Percentiles rank a stretch among this genome's conserved stretches.
Conservation (phyloP, 1,284 basidiomycete species). For the Neonothopanus nambi region DNA sequence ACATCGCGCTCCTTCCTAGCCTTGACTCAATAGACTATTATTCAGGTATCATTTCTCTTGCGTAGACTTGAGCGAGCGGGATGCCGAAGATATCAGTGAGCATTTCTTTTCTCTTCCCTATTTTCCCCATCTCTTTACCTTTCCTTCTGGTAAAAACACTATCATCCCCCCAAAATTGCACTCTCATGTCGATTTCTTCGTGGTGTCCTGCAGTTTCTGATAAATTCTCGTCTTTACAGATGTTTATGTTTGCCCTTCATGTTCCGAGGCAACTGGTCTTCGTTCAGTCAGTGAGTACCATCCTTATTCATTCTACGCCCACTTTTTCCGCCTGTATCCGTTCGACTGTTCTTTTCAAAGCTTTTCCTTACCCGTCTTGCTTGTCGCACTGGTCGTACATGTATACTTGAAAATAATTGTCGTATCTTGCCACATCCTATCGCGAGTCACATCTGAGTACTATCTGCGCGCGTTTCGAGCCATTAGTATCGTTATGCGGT, state of each 20-base stretch:
- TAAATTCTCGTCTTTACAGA: conserved; percentile 38
- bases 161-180: no score
- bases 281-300: conserved; percentile 81
- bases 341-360: background rate
- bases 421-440: conserved; percentile 2
- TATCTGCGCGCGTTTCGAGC: background rate
- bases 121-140: background rate
- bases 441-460: conserved; percentile 7
- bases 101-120: conserved; percentile 20
- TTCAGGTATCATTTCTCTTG: conserved; percentile 77
- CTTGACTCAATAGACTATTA: conserved; percentile 1
- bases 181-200: conserved; percentile 4
- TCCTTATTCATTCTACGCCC: no score
- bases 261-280: conserved; percentile 62
- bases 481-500: background rate
- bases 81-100: conserved; percentile 78
- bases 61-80: conserved; percentile 54
- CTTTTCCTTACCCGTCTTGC: background rate
- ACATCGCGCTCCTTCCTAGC: background rate
- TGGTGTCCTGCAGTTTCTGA: background rate
- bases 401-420: conserved; percentile 5
- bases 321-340: conserved; percentile 33
- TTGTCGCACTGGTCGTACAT: conserved; percentile 7
- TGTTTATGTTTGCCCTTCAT: conserved; percentile 70
- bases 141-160: no score